A percentile compares a stretch with the other conserved stretches of the same genome.
Evolutionary conservation across 2,329 filamentous ascomycete genomes (phyloP).

Genomic region (Aureobasidium vineae): DNA sequence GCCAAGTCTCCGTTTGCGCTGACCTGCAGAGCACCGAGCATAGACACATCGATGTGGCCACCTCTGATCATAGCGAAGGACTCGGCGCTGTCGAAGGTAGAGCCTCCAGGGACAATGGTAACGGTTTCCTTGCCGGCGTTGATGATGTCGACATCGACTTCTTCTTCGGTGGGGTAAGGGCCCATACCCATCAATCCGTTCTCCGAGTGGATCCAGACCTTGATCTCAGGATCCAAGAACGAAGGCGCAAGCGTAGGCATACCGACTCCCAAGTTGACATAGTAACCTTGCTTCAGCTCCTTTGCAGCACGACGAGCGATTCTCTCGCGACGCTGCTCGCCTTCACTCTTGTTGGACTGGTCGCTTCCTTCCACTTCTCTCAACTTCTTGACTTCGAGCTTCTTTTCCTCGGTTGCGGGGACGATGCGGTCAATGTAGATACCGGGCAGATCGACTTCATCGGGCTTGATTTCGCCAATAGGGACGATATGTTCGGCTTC

Average conservation of each 20-base stretch:
- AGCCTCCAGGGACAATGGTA: conserved; percentile 71
- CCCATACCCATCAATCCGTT: conserved; percentile 85
- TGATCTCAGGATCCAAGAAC: conserved; percentile 64
- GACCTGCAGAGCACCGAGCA: conserved; percentile 79
- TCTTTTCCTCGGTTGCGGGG: conserved; percentile 67
- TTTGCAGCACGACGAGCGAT: conserved; percentile 76
- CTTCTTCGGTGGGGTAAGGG: conserved; percentile 68
- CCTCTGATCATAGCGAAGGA: conserved; percentile 86
- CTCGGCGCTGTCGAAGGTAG: conserved; percentile 75
- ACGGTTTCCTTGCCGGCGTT: conserved; percentile 89
- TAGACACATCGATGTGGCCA: conserved; percentile 79
- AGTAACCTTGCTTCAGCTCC: conserved; percentile 76
- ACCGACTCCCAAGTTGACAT: conserved; percentile 79
- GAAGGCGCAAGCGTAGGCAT: conserved; percentile 83
- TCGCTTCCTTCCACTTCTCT: conserved; percentile 44
- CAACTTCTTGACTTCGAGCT: conserved; percentile 67
- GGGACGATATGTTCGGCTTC: conserved; percentile 84
- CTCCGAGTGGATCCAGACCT: conserved; percentile 82
- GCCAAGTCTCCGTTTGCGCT: conserved; percentile 75
- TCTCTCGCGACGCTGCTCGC: conserved; percentile 60
- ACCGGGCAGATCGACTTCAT: conserved; percentile 73
- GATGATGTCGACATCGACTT: conserved; percentile 75
- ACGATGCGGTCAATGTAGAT: conserved; percentile 83
- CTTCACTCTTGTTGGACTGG: conserved; percentile 43
- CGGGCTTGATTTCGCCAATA: conserved; percentile 67